A percentile compares a stretch with the other conserved stretches of the same genome.
These are phyloP conservation scores for Oemleria cerasiformis DNA, from an alignment of 306 rosid genomes.

Conservation along the genomic window DNA sequence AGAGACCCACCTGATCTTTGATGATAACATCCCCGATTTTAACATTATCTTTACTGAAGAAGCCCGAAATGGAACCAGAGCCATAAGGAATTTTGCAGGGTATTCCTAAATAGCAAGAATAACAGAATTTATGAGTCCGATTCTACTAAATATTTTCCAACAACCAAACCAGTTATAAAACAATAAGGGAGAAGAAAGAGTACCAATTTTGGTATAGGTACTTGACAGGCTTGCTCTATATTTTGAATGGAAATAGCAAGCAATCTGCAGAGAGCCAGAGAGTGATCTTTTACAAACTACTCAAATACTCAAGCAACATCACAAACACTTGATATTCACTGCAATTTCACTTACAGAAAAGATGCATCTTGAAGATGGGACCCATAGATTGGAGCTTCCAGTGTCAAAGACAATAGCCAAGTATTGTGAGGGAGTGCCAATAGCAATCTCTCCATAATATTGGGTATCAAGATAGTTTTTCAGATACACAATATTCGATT, in stretches of 20 bases:
- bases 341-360: slow-evolving; percentile 51
- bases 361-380: slow-evolving; percentile 69
- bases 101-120: slow-evolving; percentile 28
- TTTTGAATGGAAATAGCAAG: slow-evolving; percentile 66
- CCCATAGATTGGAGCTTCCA: slow-evolving; percentile 79
- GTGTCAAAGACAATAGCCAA: slow-evolving; percentile 75
- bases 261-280: slow-evolving; percentile 49
- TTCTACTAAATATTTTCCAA: neutral
- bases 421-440: slow-evolving; percentile 68
- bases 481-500: slow-evolving; percentile 36
- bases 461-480: slow-evolving; percentile 68
- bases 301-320: neutral
- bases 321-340: neutral
- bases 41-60: slow-evolving; percentile 41
- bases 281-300: slow-evolving; percentile 12
- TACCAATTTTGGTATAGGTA: slow-evolving; percentile 47
- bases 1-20: slow-evolving; percentile 38
- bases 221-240: slow-evolving; percentile 51
- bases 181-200: neutral
- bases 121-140: slow-evolving; percentile 11
- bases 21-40: slow-evolving; percentile 39
- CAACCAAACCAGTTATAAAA: neutral
- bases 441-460: slow-evolving; percentile 69
- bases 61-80: slow-evolving; percentile 44
- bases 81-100: slow-evolving; percentile 50